These are phyloP conservation scores for Pseudocercospora vitis DNA, from an alignment of 2,329 filamentous ascomycete species.

Conservation along the genomic window DNA sequence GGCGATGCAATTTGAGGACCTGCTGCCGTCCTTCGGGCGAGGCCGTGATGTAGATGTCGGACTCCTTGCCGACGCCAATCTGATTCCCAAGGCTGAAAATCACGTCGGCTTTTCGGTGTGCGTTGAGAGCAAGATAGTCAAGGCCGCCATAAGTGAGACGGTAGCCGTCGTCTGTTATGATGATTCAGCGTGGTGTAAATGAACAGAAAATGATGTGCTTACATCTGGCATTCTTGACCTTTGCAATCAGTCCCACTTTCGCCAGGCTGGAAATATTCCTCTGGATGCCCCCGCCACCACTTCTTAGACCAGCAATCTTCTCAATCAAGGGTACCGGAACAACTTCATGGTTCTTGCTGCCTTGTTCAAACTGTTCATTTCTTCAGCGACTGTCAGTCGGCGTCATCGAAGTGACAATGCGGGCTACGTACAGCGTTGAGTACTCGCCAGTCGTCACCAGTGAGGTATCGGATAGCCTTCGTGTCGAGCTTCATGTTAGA, in stretches of 20 bases:
- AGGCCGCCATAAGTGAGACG: slow-evolving; percentile 93
- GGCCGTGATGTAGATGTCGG: slow-evolving; percentile 92
- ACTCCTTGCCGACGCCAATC: slow-evolving; percentile 96
- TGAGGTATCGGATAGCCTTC: slow-evolving; percentile 87
- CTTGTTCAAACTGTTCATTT: slow-evolving; percentile 73
- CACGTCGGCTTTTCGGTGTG: slow-evolving; percentile 73
- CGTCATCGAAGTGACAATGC: slow-evolving; percentile 7
- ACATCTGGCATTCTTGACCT: slow-evolving; percentile 90
- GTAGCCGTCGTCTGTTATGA: slow-evolving; percentile 75
- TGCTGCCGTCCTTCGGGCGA: slow-evolving; percentile 72
- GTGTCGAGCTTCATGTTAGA: slow-evolving; percentile 86
- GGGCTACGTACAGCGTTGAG: slow-evolving; percentile 73
- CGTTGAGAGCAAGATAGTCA: slow-evolving; percentile 94
- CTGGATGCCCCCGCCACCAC: slow-evolving; percentile 70
- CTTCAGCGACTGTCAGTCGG: slow-evolving; percentile 23
- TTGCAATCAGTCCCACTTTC: slow-evolving; percentile 86
- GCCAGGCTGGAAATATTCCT: slow-evolving; percentile 86
- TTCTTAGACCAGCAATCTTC: slow-evolving; percentile 74
- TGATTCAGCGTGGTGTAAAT: not conserved
- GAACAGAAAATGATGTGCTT: slow-evolving; percentile 20
- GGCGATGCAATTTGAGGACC: slow-evolving; percentile 91
- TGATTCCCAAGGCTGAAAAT: slow-evolving; percentile 93
- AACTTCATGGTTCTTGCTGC: slow-evolving; percentile 94
- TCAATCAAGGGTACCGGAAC: slow-evolving; percentile 88
- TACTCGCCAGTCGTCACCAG: slow-evolving; percentile 90